These are phyloP conservation scores for Sporothrix variecibatus DNA, from an alignment of 2,329 filamentous ascomycete species.

Conservation along the genomic window DNA sequence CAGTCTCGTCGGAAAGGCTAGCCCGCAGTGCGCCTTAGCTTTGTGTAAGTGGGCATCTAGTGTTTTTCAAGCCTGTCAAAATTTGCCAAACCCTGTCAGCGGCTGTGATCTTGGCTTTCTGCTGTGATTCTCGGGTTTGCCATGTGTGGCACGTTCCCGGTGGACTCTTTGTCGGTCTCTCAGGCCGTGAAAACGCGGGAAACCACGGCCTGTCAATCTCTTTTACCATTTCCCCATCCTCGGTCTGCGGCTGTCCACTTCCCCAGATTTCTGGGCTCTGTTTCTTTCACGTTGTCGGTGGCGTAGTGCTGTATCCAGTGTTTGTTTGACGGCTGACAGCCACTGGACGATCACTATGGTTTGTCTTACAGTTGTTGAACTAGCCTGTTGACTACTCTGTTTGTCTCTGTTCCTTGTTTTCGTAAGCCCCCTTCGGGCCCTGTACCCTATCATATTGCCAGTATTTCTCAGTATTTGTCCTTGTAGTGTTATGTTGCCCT, in stretches of 20 bases:
- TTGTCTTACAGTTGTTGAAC: background rate
- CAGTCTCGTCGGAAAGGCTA: constrained; percentile 11
- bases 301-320: background rate
- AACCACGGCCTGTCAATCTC: background rate
- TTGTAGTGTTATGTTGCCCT: background rate
- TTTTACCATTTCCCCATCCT: background rate
- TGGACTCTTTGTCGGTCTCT: background rate
- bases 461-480: background rate
- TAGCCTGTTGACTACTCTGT: background rate
- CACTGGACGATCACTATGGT: background rate
- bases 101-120: background rate
- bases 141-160: background rate
- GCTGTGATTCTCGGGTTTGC: background rate
- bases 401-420: background rate
- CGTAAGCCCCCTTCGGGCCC: background rate
- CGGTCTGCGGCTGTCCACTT: constrained; percentile 13
- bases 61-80: background rate
- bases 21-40: background rate
- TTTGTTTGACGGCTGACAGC: background rate
- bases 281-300: background rate
- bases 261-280: constrained; percentile 6
- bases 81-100: background rate
- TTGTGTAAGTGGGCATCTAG: background rate
- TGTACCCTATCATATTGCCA: background rate
- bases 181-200: background rate